A percentile compares a stretch with the other conserved stretches of the same genome.
Conservation (phyloP, 345 rosid genomes). For the Eucalyptus sideroxylon region DNA sequence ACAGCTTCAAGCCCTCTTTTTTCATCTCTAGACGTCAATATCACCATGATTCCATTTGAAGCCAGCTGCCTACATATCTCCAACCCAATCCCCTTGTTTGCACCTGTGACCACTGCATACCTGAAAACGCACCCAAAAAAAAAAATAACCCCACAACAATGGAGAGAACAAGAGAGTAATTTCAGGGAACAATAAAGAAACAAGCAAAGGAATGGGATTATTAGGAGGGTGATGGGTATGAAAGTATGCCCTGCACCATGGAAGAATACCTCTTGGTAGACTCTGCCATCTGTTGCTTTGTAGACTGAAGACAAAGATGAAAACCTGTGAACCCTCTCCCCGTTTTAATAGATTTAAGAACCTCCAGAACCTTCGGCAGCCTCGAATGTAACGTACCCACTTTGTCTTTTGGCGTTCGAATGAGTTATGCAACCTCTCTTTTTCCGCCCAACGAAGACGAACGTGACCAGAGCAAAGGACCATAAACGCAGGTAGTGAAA, state of each 20-base stretch:
- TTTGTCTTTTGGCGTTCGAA: background rate
- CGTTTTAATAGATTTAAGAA: background rate
- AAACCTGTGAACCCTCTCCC: background rate
- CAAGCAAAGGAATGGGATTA: background rate
- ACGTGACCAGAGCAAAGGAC: background rate
- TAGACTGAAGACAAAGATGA: background rate
- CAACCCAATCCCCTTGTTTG: slow-evolving; percentile 8
- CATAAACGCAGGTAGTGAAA: background rate
- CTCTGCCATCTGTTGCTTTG: background rate
- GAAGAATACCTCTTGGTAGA: background rate
- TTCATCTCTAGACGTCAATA: slow-evolving; percentile 17
- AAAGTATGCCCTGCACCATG: background rate
- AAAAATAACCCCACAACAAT: background rate
- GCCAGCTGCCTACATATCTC: slow-evolving; percentile 17
- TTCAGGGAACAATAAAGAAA: background rate
- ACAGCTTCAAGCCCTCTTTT: slow-evolving; percentile 11
- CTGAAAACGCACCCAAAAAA: background rate
- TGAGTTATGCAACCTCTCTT: background rate
- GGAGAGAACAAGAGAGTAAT: background rate
- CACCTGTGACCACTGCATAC: background rate
- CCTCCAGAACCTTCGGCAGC: background rate
- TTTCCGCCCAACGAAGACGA: background rate
- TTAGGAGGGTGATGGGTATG: background rate
- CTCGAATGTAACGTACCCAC: background rate
- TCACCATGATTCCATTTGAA: slow-evolving; percentile 1